Conservation (phyloP, 805 yeast species). For the Tetrapisispora arboricola region DNA sequence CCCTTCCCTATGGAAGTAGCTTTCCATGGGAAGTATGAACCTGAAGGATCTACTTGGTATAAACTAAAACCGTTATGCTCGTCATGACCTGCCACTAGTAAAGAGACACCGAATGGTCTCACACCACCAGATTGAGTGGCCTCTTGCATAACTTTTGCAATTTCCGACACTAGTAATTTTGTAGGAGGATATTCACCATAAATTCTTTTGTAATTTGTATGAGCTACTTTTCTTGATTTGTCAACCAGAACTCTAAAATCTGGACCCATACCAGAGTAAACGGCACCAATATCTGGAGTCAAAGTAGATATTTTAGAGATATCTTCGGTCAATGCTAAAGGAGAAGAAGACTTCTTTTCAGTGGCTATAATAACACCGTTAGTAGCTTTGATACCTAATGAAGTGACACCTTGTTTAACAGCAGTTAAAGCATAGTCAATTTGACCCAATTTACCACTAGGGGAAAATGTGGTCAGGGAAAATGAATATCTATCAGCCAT, state of each 20-base stretch:
- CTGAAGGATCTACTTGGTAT: conserved; percentile 97
- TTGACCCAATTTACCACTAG: conserved; percentile 96
- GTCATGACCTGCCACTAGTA: conserved; percentile 90
- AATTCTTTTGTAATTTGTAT: conserved; percentile 81
- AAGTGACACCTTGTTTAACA: conserved; percentile 95
- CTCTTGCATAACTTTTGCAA: conserved; percentile 95
- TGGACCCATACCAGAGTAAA: conserved; percentile 98
- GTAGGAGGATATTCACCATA: conserved; percentile 98
- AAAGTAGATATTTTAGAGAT: conserved; percentile 69
- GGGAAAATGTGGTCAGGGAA: conserved; percentile 94
- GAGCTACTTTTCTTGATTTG: conserved; percentile 87
- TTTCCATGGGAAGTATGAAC: conserved; percentile 97
- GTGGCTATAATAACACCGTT: conserved; percentile 96
- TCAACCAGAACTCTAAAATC: conserved; percentile 92
- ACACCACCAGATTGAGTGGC: conserved; percentile 99
- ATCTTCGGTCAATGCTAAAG: conserved; percentile 63
- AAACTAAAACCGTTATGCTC: conserved; percentile 63
- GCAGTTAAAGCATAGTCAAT: conserved; percentile 96
- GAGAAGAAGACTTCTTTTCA: conserved; percentile 79
- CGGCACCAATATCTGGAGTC: conserved; percentile 94
- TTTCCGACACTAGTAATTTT: conserved; percentile 81
- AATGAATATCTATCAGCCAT: conserved; percentile 99
- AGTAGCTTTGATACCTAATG: conserved; percentile 88
- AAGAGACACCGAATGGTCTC: conserved; percentile 95
- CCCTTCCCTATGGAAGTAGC: conserved; percentile 99